A percentile compares a stretch with the other conserved stretches of the same genome.
Conservation (phyloP, 768 basidiomycete genomes). For the Inosperma sp. region DNA sequence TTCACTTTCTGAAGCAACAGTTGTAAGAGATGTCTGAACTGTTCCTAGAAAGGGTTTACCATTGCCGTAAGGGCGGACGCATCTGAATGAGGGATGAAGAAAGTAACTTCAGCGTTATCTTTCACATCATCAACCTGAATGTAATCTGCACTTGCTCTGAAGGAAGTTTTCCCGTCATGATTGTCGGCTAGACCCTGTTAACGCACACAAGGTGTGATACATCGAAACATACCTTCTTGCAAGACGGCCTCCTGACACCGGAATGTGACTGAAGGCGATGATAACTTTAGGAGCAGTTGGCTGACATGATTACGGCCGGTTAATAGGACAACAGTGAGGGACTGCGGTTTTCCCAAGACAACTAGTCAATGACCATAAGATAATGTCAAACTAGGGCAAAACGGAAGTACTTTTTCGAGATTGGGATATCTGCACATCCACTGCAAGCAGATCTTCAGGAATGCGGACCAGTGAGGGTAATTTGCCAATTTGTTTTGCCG, state of each 20-base stretch:
- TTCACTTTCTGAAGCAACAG: slow-evolving; percentile 54
- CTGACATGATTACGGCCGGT: slow-evolving; percentile 67
- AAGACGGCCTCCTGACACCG: slow-evolving; percentile 39
- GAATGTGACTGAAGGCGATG: slow-evolving; percentile 53
- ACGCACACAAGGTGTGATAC: not conserved
- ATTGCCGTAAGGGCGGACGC: slow-evolving; percentile 55
- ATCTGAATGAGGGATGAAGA: slow-evolving; percentile 65
- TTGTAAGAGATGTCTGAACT: not conserved
- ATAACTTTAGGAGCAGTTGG: slow-evolving; percentile 49
- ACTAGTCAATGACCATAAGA: slow-evolving; percentile 38
- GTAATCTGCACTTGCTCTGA: slow-evolving; percentile 39
- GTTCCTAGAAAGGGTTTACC: slow-evolving; percentile 35
- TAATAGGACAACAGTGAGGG: slow-evolving; percentile 51
- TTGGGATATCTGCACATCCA: slow-evolving; percentile 61
- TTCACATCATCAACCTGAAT: slow-evolving; percentile 48
- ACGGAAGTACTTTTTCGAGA: slow-evolving; percentile 41
- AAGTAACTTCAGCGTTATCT: slow-evolving; percentile 39
- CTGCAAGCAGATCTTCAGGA: slow-evolving; percentile 54
- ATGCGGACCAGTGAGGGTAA: slow-evolving; percentile 47
- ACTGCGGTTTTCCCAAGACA: slow-evolving; percentile 56
- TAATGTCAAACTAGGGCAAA: not conserved
- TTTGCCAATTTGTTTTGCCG: slow-evolving; percentile 29
- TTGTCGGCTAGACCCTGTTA: slow-evolving; percentile 9
- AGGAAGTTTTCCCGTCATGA: slow-evolving; percentile 17
- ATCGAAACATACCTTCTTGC: slow-evolving; percentile 29